Conservation (phyloP, 495 filamentous ascomycete genomes). For the Emericellopsis terricola region DNA sequence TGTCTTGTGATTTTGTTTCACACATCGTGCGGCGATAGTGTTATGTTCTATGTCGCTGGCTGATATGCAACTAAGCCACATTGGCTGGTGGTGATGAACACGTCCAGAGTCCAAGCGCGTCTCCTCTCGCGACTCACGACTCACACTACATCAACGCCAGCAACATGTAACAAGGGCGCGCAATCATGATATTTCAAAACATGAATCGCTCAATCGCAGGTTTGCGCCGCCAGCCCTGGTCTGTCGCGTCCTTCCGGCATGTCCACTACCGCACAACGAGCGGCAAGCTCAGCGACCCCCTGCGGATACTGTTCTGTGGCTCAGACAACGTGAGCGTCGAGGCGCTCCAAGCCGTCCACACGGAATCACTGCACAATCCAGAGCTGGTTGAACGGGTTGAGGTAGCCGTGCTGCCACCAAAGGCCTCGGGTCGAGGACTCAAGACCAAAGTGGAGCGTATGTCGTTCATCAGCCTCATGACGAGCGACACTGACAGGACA, state of each 20-base stretch:
- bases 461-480: background rate
- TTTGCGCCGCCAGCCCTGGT: too few species aligned
- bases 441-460: conserved; percentile 28
- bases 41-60: too few species aligned
- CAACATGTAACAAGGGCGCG: too few species aligned
- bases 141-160: too few species aligned
- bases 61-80: too few species aligned
- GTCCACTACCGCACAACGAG: background rate
- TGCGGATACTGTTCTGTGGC: conserved; percentile 90
- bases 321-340: conserved; percentile 82
- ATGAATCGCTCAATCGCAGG: too few species aligned
- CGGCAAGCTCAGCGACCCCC: conserved; percentile 27
- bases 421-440: conserved; percentile 52
- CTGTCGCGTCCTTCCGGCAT: too few species aligned
- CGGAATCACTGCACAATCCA: conserved; percentile 33
- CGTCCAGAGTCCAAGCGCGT: too few species aligned
- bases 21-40: background rate
- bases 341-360: conserved; percentile 53
- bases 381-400: conserved; percentile 62
- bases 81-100: too few species aligned
- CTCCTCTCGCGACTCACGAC: too few species aligned
- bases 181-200: too few species aligned
- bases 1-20: background rate
- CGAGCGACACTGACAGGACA: conserved; percentile 12
- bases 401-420: conserved; percentile 67